A percentile compares a stretch with the other conserved stretches of the same genome.
phyloP scores from a whole-genome alignment of 2,329 filamentous ascomycete species.

The Dissoconium aciculare region DNA sequence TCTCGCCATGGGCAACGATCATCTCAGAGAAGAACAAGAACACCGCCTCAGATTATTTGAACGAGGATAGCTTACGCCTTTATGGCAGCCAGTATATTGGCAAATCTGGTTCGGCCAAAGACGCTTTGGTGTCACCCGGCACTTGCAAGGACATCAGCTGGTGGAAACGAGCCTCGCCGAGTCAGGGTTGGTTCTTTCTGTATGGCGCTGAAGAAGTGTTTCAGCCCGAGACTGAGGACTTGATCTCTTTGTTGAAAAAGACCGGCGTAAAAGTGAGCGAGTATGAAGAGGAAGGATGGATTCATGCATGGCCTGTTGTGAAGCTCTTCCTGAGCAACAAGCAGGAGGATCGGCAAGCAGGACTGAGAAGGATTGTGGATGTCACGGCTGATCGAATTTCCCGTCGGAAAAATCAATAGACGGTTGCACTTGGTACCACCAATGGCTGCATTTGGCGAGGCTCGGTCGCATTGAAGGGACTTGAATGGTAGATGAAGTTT shows the following conservation, averaged over 20 bases:
- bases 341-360: slow-evolving; percentile 32
- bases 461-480: no score
- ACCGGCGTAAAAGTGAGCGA: slow-evolving; percentile 41
- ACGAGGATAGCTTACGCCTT: slow-evolving; percentile 47
- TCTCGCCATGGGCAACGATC: slow-evolving; percentile 69
- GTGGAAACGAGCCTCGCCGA: slow-evolving; percentile 54
- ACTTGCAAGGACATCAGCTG: slow-evolving; percentile 48
- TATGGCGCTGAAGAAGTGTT: slow-evolving; percentile 70
- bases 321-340: slow-evolving; percentile 40
- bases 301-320: slow-evolving; percentile 75
- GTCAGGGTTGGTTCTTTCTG: slow-evolving; percentile 51
- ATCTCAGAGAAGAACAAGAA: slow-evolving; percentile 52
- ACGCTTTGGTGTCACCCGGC: slow-evolving; percentile 55
- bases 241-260: slow-evolving; percentile 42
- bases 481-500: no score
- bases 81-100: slow-evolving; percentile 60
- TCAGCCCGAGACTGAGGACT: slow-evolving; percentile 49
- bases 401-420: slow-evolving; percentile 3
- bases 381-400: slow-evolving; percentile 12
- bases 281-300: slow-evolving; percentile 48
- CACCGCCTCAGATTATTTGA: slow-evolving; percentile 61
- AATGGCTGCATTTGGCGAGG: no score
- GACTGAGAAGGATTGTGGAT: slow-evolving; percentile 31
- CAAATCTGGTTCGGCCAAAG: slow-evolving; percentile 32
- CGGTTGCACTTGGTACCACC: no score